Evolutionary conservation across 1,284 basidiomycete species (phyloP).

Genomic region (Phenoliferia sp.): DNA sequence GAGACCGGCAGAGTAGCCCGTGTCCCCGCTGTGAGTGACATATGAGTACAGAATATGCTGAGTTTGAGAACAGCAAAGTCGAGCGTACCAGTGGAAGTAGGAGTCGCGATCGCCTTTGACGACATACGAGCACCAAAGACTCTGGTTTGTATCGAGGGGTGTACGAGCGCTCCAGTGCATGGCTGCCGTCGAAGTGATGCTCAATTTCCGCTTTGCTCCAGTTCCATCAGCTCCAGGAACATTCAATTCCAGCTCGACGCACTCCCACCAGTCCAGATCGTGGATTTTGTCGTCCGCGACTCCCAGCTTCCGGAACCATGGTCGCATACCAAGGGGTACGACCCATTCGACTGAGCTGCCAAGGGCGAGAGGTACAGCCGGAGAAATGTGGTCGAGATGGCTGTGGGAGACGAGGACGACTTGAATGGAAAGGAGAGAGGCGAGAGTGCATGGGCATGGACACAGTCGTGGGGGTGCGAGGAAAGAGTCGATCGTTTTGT

Average conservation of each 20-base stretch:
- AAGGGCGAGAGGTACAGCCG: slow-evolving; percentile 33
- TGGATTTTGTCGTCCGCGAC: slow-evolving; percentile 25
- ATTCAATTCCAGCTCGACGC: neutral
- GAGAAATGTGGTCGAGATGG: slow-evolving; percentile 35
- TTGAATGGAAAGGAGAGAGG: slow-evolving; percentile 31
- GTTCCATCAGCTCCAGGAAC: neutral
- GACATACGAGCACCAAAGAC: slow-evolving; percentile 47
- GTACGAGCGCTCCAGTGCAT: slow-evolving; percentile 50
- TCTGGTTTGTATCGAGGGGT: slow-evolving; percentile 47
- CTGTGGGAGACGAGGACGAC: slow-evolving; percentile 40
- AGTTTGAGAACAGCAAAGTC: neutral
- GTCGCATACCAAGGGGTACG: slow-evolving; percentile 37
- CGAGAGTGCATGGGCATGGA: slow-evolving; percentile 14
- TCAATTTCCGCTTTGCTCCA: neutral
- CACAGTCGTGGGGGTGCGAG: slow-evolving; percentile 22
- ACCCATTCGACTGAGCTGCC: slow-evolving; percentile 35
- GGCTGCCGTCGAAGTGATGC: slow-evolving; percentile 17
- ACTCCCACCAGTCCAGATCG: slow-evolving; percentile 42
- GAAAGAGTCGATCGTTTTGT: slow-evolving; percentile 16
- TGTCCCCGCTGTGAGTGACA: slow-evolving; percentile 41
- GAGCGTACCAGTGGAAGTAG: slow-evolving; percentile 34
- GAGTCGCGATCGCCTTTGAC: slow-evolving; percentile 34
- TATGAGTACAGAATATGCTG: slow-evolving; percentile 39
- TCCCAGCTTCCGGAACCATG: slow-evolving; percentile 34
- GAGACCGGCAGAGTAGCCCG: slow-evolving; percentile 38